Base-by-base conservation (phyloP, 441 rosid genomes). In the Populus hybrid region DNA sequence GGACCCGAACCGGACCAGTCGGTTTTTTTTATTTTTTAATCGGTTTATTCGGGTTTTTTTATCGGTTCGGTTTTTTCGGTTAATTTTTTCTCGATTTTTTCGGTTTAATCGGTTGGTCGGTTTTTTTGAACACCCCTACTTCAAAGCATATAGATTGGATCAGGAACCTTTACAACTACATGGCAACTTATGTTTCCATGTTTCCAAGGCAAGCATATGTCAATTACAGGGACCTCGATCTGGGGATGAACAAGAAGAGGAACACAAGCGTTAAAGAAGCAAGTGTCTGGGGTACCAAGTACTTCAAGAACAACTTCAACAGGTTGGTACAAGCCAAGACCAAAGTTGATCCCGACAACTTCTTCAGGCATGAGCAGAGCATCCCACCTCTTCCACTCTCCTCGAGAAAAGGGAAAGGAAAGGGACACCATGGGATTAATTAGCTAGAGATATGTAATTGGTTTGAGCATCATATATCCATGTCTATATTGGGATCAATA, bases 191-290 rank as follows among this genome's bases (percentile, higher is more conserved):
- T 46, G 57, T 24, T 46, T 46, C 57, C 14, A 0, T 24, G 24
- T 24, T 24, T 24, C 57, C 57, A 12, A 46, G 57, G 20, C 4
- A 7, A 4, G 0, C 57, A 14, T 46, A 46, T 46, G 57, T 46
- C 57, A 46, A 63, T 94, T 94, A 12, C 81, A 93, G 73, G 77
- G 77, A 50, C 86, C 91, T 20, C 1, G 94, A 90, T 75, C 71
- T 90, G 28, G 97, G 97, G 0, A 81, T 81, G 72, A 88, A 86
- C 36, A 76, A 83, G 57, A 28, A 28, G 30, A 28, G 3, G 2
- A 28, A 28, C 30, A 28, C 30, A 28, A 28, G 30, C 30, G 3
- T 82, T 38, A 38, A 69, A 0, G 34, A 78, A 61, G 86, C 78
- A 78, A 35, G 85, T 79, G 1, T 1, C 14, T 46, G 57, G 57